Evolutionary conservation across 495 filamentous ascomycete species (phyloP).

Genomic region (Thermothielavioides terrestris): DNA sequence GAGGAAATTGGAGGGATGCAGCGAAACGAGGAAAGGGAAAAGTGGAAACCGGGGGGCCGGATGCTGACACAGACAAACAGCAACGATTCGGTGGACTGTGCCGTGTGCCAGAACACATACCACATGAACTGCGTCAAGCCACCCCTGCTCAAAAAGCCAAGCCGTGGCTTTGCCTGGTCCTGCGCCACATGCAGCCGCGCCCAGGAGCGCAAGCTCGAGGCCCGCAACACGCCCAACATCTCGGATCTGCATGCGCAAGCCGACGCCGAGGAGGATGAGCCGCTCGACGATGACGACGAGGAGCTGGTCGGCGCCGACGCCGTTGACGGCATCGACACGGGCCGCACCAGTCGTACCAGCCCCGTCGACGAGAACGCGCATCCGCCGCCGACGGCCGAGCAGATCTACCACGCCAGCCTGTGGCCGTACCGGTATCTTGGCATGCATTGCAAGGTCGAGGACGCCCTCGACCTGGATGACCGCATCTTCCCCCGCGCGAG

Average conservation of each 20-base stretch:
- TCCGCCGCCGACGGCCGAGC: conserved; percentile 76
- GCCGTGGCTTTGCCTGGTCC: conserved; percentile 95
- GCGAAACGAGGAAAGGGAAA: not conserved
- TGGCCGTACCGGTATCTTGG: conserved; percentile 97
- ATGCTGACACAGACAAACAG: conserved; percentile 40
- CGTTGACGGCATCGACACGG: conserved; percentile 67
- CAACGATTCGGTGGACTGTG: conserved; percentile 93
- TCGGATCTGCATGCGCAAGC: conserved; percentile 26
- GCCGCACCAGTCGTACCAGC: conserved; percentile 50
- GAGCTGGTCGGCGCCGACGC: conserved; percentile 67
- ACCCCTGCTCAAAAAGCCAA: conserved; percentile 89
- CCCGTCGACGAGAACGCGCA: conserved; percentile 46
- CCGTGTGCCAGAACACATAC: conserved; percentile 88
- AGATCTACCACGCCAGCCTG: conserved; percentile 80
- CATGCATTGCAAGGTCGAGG: conserved; percentile 91
- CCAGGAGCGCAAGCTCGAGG: conserved; percentile 86
- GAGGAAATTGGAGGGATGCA: not conserved
- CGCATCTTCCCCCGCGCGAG: conserved; percentile 94
- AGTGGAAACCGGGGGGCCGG: conserved; percentile 9
- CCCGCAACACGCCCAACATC: conserved; percentile 68
- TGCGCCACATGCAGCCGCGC: conserved; percentile 92
- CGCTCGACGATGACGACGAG: conserved; percentile 68
- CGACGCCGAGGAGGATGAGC: conserved; percentile 30
- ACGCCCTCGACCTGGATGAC: conserved; percentile 95
- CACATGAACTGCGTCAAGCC: conserved; percentile 98